Base-by-base conservation (phyloP, 768 basidiomycete species). In the Chalciporus pseudorubinellus region DNA sequence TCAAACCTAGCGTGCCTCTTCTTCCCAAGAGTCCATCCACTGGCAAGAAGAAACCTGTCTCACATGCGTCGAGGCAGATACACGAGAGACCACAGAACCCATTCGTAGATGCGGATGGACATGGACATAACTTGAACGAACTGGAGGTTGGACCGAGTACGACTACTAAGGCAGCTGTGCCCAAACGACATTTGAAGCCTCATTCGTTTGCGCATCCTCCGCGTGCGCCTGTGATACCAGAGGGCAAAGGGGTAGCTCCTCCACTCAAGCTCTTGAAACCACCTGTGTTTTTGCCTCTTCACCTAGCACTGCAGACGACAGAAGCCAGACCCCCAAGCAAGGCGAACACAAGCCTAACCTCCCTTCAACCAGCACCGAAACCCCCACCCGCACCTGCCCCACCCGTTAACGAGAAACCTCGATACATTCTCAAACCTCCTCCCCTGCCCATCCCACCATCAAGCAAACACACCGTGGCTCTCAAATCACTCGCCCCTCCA, bases 401-500 rank as follows among this genome's bases (percentile, higher is more conserved):
- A 16, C 34, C n/a, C 34, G 34, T 36, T 2, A 36, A 36, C 16
- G 53, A 65, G 39, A 67, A 59, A 50, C 56, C 56, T 13, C 58
- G 44, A 38, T 67, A 53, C 0, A 46, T 66, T 8, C 66, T 64
- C 13, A 70, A 70, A 48, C 68, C 63, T 3, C 68, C 69, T 26
- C 52, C 59, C 1, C 29, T 60, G 16, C 65, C 69, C 13, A 29
- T 59, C 36, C 42, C 50, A 2, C 16, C 53, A 3, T 33, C 49
- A n/a, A 48, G 39, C 13, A 66, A 57, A 44, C 53, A 46, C 2
- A 42, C 55, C 10, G 46, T 36, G 1, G 53, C 31, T 18, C 57
- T 71, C 38, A 65, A 63, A 43, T 50, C 61, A 14, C 62, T 64
- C 11, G 62, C 59, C 24, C 69, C 64, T 6, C 74, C 74, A 6